Base-by-base conservation (phyloP, 2,329 filamentous ascomycete genomes). In the Cladosporium sp. region DNA sequence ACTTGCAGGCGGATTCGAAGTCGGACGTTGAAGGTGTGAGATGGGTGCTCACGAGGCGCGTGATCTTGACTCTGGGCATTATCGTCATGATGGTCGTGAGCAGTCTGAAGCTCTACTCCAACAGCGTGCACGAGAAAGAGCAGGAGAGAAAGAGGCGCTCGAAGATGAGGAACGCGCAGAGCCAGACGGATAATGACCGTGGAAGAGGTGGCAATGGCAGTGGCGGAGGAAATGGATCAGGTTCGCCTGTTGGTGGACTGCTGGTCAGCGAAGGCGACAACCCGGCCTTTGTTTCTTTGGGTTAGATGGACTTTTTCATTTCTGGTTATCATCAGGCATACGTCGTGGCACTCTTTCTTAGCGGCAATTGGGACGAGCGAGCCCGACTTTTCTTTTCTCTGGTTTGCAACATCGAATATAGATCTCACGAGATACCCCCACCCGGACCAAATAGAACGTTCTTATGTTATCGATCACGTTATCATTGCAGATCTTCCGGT, bases 1-100 rank as follows among this genome's bases (percentile, higher is more conserved):
- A 87, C 49, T 85, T 99, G 52, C 96, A 92, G 77, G 95, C 92
- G 68, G 95, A 98, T 78, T 88, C 91, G 58, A 93, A 94, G 77
- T 94, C 91, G 4, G 92, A 97, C 73, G 93, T 98, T 59, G 95
- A 99, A 78, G 91, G 90, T 1, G 82, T 99, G 59, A 85, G 95
- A 67, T 98, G 95, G 95, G 88, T 97, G 51, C 80, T 90, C 66
- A 90, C 88, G 11, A 80, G 88, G 55, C 80, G 88, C n/a, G 87
- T 87, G 1, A 87, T 87, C 15, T 80, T 87, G 66, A 86, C 87
- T 0, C 82, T 90, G 67, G 86, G 76, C 5, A 72, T 80, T 15
- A 78, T 79, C 1, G 81, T 82, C 1, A 71, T 81, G 38, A 80
- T 82, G 76, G 75, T 83, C 8, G 74, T 84, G 21, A 74, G 76